These are phyloP conservation scores for Starmerella davenportii DNA, from an alignment of 805 yeast genomes.

Conservation along the genomic window DNA sequence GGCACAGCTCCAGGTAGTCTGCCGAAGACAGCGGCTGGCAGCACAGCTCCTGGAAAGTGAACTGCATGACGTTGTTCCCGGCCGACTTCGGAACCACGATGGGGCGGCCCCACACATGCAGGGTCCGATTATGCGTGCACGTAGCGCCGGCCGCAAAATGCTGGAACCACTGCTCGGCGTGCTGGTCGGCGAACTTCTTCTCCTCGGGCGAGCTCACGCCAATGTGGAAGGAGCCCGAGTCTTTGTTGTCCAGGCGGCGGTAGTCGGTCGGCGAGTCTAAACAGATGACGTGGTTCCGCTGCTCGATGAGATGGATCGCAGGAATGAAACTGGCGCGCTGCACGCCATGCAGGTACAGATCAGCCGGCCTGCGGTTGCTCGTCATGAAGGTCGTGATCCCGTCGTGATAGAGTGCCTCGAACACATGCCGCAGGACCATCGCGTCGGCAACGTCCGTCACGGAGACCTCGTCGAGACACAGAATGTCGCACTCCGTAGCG, in stretches of 20 bases:
- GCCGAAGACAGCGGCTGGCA: slow-evolving; percentile 84
- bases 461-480: slow-evolving; percentile 94
- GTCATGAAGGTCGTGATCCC: slow-evolving; percentile 86
- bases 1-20: slow-evolving; percentile 73
- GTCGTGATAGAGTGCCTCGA: slow-evolving; percentile 40
- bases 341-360: slow-evolving; percentile 79
- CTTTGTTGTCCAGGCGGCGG: slow-evolving; percentile 70
- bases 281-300: slow-evolving; percentile 55
- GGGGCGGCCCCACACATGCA: slow-evolving; percentile 73
- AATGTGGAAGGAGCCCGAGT: slow-evolving; percentile 26
- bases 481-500: slow-evolving; percentile 52
- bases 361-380: slow-evolving; percentile 88
- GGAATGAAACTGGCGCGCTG: slow-evolving; percentile 87
- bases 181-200: slow-evolving; percentile 32
- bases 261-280: slow-evolving; percentile 88
- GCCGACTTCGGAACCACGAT: slow-evolving; percentile 57
- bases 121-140: slow-evolving; percentile 23
- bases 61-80: slow-evolving; percentile 73
- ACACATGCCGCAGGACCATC: slow-evolving; percentile 72
- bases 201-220: slow-evolving; percentile 23
- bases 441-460: slow-evolving; percentile 98
- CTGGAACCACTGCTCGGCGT: slow-evolving; percentile 61
- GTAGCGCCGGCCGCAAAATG: slow-evolving; percentile 43
- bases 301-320: slow-evolving; percentile 64
- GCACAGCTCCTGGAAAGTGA: slow-evolving; percentile 70